Conservation (phyloP, 2,329 filamentous ascomycete genomes). For the Tolypocladium cylindrosporum region DNA sequence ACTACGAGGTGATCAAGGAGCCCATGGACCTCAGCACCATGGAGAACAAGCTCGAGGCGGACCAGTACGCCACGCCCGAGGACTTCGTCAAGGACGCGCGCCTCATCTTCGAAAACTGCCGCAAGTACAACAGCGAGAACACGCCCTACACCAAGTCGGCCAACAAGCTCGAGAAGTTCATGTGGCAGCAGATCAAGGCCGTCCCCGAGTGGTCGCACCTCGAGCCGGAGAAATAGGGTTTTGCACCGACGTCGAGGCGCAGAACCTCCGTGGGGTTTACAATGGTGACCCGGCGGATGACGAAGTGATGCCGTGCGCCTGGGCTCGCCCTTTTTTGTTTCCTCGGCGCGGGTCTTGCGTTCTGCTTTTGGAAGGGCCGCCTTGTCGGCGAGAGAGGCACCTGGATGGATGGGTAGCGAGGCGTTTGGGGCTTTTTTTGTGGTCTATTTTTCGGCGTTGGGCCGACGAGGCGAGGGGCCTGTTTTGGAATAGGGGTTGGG, state of each 20-base stretch:
- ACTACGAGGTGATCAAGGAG: constrained; percentile 96
- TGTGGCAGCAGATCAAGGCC: constrained; percentile 87
- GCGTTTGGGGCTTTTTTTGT: not conserved
- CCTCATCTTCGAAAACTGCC: constrained; percentile 89
- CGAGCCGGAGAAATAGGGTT: constrained; percentile 34
- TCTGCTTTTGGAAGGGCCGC: not conserved
- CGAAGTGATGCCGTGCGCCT: not conserved
- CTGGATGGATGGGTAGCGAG: not conserved
- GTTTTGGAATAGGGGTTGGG: not conserved
- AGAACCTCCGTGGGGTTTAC: not conserved
- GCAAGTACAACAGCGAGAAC: constrained; percentile 90
- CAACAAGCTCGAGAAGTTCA: constrained; percentile 84
- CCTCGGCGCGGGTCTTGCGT: not conserved
- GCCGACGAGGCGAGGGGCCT: not conserved
- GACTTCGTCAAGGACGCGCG: constrained; percentile 86
- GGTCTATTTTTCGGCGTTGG: not conserved
- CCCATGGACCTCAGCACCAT: constrained; percentile 96
- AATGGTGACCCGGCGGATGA: not conserved
- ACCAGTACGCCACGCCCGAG: constrained; percentile 82
- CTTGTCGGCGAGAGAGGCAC: not conserved
- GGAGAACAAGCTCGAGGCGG: constrained; percentile 90
- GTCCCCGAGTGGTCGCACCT: constrained; percentile 84
- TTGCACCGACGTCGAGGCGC: constrained; percentile 5
- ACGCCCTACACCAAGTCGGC: constrained; percentile 94
- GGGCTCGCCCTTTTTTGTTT: not conserved